These are phyloP conservation scores for Kwoniella bestiolae DNA, from an alignment of 768 basidiomycete species.

Conservation along the genomic window DNA sequence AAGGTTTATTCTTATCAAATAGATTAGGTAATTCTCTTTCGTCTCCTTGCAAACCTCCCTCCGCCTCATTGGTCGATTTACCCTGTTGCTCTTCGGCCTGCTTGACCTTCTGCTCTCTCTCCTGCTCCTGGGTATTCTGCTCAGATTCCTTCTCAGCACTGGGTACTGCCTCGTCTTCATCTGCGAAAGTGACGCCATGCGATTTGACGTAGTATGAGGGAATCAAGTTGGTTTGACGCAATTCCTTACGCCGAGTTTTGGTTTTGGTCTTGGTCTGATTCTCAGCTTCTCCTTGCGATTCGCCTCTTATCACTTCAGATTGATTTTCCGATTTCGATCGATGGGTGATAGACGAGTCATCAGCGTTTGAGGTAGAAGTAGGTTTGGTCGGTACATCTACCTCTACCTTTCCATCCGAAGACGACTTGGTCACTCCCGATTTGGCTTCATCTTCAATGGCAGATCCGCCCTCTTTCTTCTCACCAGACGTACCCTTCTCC, in stretches of 20 bases:
- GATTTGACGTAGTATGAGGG: constrained; percentile 4
- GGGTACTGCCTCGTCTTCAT: neutral
- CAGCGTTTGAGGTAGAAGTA: too few species aligned
- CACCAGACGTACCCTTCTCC: neutral
- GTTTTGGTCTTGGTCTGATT: neutral
- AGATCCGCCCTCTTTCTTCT: neutral
- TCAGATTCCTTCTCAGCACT: too few species aligned
- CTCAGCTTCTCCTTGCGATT: too few species aligned
- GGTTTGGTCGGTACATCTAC: too few species aligned
- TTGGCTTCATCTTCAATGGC: too few species aligned
- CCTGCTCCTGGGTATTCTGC: neutral
- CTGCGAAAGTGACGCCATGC: neutral
- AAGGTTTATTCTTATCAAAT: neutral
- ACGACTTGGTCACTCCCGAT: too few species aligned
- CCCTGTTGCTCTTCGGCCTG: neutral
- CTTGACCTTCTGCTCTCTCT: neutral
- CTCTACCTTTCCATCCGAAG: too few species aligned
- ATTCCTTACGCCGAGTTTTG: constrained; percentile 1
- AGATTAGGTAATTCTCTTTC: neutral
- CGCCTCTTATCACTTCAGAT: too few species aligned
- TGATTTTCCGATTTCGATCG: too few species aligned
- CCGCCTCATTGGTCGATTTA: neutral
- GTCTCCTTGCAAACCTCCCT: neutral
- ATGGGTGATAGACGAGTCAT: too few species aligned
- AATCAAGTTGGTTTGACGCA: constrained; percentile 5